phyloP scores from a whole-genome alignment of 2,329 filamentous ascomycete genomes.

The Monilinia laxa region DNA sequence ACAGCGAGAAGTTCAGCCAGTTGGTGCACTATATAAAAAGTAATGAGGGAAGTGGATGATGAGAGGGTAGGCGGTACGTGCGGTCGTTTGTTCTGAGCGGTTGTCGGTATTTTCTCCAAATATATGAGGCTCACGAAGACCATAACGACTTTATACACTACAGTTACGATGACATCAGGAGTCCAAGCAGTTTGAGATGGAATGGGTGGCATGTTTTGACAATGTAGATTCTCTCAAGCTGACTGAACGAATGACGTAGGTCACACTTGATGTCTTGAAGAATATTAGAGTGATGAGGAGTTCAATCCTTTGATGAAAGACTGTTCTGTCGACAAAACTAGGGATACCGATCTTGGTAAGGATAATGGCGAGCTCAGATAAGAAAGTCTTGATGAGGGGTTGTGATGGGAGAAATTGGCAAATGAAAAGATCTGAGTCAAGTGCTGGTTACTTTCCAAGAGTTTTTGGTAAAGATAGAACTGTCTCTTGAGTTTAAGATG shows the following conservation, averaged over 20 bases:
- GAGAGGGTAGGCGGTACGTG: background rate
- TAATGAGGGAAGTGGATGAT: background rate
- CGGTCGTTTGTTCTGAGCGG: background rate
- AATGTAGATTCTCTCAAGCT: background rate
- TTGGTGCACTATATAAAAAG: background rate
- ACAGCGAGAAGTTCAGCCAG: background rate
- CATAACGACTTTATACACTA: conserved; percentile 24
- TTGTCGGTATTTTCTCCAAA: conserved; percentile 22
- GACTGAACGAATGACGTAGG: too few species aligned
- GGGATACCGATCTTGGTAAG: background rate
- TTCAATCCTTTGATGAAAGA: background rate
- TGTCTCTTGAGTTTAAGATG: background rate
- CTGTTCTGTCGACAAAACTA: background rate
- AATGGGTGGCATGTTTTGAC: background rate
- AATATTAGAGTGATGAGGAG: background rate
- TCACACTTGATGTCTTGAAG: background rate
- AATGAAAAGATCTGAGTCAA: background rate
- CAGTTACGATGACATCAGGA: conserved; percentile 22
- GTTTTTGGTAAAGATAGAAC: background rate
- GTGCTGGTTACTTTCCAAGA: background rate
- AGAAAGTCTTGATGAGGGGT: background rate
- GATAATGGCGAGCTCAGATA: background rate
- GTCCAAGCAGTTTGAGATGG: conserved; percentile 4
- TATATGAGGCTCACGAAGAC: conserved; percentile 21
- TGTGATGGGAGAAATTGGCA: background rate